phyloP scores from a whole-genome alignment of 192 early-diverging fungal species.

The Phlyctochytrium bullatum region DNA sequence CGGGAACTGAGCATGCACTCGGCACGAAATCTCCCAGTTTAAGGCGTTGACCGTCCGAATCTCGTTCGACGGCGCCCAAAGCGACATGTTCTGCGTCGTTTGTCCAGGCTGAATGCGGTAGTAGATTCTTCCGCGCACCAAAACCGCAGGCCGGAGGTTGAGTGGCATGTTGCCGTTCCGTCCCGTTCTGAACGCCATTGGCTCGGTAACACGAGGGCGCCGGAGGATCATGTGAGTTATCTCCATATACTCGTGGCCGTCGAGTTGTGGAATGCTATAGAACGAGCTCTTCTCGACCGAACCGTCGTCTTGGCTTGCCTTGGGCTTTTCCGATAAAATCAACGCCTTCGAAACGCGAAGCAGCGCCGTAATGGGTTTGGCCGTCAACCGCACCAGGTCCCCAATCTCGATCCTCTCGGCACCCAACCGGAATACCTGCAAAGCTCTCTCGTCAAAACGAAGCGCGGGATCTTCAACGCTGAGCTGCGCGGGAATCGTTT shows the following conservation, averaged over 20 bases:
- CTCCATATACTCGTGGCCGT: slow-evolving; percentile 22
- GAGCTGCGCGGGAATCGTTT: no score
- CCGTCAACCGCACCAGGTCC: slow-evolving; percentile 14
- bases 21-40: slow-evolving; percentile 15
- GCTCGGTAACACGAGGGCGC: not conserved
- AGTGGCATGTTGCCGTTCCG: not conserved
- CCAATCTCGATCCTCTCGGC: slow-evolving; percentile 16
- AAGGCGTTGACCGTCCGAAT: slow-evolving; percentile 14
- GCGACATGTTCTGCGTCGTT: not conserved
- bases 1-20: slow-evolving; percentile 20
- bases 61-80: slow-evolving; percentile 18
- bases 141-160: not conserved
- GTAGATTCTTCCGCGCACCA: slow-evolving; percentile 5
- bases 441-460: not conserved
- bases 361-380: not conserved
- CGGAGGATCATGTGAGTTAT: slow-evolving; percentile 14
- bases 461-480: not conserved
- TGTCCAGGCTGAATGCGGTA: slow-evolving; percentile 14
- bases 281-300: not conserved
- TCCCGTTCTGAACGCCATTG: not conserved
- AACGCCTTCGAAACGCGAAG: not conserved
- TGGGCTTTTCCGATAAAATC: not conserved
- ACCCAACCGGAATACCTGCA: slow-evolving; percentile 15
- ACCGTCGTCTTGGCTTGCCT: not conserved
- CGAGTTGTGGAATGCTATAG: slow-evolving; percentile 12